A percentile compares a stretch with the other conserved stretches of the same genome.
These are phyloP conservation scores for Schizosaccharomyces octosporus DNA, from an alignment of 805 yeast species.

Conservation along the genomic window DNA sequence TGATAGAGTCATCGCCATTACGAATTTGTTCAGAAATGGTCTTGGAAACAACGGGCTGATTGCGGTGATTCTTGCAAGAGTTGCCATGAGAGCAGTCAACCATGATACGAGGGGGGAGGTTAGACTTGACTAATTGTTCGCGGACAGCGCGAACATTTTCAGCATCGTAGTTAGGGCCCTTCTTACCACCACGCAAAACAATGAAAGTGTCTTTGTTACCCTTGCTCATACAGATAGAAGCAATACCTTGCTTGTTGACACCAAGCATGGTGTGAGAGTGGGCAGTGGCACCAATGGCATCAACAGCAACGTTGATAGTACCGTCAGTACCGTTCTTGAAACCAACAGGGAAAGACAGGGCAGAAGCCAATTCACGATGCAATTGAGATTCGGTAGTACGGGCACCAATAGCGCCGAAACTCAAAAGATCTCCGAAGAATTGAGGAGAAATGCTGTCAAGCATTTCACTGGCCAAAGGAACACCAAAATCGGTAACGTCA, in stretches of 20 bases:
- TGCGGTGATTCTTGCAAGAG: conserved; percentile 68
- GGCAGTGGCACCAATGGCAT: conserved; percentile 77
- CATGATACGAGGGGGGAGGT: conserved; percentile 48
- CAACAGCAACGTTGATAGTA: conserved; percentile 75
- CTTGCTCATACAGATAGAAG: conserved; percentile 84
- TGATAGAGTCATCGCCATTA: conserved; percentile 47
- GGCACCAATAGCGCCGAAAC: conserved; percentile 96
- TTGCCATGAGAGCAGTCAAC: conserved; percentile 95
- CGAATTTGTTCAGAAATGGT: conserved; percentile 55
- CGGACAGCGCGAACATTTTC: conserved; percentile 45
- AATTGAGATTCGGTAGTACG: conserved; percentile 95
- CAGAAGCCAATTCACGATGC: conserved; percentile 91
- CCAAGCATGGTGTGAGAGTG: conserved; percentile 85
- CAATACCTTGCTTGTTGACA: conserved; percentile 88
- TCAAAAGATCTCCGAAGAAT: conserved; percentile 74
- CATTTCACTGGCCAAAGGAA: conserved; percentile 95
- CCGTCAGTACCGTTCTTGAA: conserved; percentile 98
- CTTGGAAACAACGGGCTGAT: conserved; percentile 75
- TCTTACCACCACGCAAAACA: conserved; percentile 85
- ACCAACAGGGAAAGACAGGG: conserved; percentile 91
- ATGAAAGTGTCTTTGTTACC: conserved; percentile 82
- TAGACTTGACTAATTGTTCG: conserved; percentile 27
- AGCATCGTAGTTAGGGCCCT: conserved; percentile 73
- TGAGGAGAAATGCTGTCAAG: conserved; percentile 88
- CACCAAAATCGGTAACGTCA: conserved; percentile 38